Percentiles rank a stretch among this genome's conserved stretches.
Evolutionary conservation across 106 monocot species (phyloP).

Genomic region (Agapanthus africanus): DNA sequence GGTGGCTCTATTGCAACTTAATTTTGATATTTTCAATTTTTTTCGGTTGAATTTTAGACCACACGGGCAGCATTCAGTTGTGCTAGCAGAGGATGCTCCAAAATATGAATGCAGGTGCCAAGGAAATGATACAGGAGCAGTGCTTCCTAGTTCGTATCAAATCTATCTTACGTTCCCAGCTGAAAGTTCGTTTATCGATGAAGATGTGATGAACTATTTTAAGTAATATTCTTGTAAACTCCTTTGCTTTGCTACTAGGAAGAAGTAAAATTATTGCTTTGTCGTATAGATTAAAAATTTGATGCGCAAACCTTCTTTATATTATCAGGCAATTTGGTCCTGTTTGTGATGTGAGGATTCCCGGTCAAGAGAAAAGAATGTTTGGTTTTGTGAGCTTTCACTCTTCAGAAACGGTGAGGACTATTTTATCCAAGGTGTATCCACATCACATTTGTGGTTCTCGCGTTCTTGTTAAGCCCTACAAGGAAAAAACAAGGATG

Average conservation of each 20-base stretch:
- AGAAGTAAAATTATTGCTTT: neutral
- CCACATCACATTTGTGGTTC: slow-evolving; percentile 57
- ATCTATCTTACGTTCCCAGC: slow-evolving; percentile 84
- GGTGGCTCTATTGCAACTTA: no score
- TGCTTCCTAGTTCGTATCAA: slow-evolving; percentile 39
- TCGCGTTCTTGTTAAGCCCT: slow-evolving; percentile 66
- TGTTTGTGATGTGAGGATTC: slow-evolving; percentile 69
- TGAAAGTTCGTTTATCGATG: slow-evolving; percentile 65
- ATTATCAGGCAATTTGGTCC: slow-evolving; percentile 50
- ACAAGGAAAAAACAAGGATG: slow-evolving; percentile 48
- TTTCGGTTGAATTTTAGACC: slow-evolving; percentile 9
- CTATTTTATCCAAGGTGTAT: slow-evolving; percentile 31
- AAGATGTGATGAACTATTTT: slow-evolving; percentile 67
- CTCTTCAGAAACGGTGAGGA: slow-evolving; percentile 46
- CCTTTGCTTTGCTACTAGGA: no score
- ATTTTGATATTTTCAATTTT: no score
- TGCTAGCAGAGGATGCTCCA: slow-evolving; percentile 38
- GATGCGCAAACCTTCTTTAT: no score
- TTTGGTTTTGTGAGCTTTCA: slow-evolving; percentile 72
- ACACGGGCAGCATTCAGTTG: slow-evolving; percentile 23
- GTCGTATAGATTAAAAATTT: neutral
- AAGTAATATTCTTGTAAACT: slow-evolving; percentile 28
- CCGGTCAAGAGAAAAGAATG: slow-evolving; percentile 66
- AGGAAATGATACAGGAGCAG: slow-evolving; percentile 14
- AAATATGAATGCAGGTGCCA: slow-evolving; percentile 33